Evolutionary conservation across 352 stramenopile species (phyloP).

Genomic region (Phytophthora idaei): DNA sequence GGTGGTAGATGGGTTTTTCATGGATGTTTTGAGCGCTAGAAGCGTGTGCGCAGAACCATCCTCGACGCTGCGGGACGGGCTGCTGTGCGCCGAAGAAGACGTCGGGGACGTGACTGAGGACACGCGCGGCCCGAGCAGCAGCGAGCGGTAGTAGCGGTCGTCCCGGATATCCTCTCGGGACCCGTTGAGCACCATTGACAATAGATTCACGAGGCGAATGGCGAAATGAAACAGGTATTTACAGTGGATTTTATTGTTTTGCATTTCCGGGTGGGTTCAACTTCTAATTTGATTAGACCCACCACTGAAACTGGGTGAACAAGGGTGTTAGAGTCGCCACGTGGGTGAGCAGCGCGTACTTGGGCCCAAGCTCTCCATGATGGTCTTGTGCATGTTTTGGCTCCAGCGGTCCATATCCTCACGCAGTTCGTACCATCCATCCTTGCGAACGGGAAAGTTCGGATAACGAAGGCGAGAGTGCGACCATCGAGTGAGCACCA

Average conservation of each 20-base stretch:
- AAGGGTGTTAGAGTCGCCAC: conserved; percentile 9
- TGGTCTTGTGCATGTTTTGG: conserved; percentile 46
- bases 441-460: conserved; percentile 30
- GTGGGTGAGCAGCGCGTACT: conserved; percentile 3
- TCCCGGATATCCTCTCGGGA: conserved; percentile 31
- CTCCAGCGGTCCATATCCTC: conserved; percentile 50
- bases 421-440: conserved; percentile 41
- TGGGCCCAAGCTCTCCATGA: conserved; percentile 36
- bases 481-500: conserved; percentile 51
- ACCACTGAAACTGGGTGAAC: conserved; percentile 1
- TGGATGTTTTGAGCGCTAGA: conserved; percentile 23
- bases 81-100: conserved; percentile 2
- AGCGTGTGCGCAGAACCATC: conserved; percentile 32
- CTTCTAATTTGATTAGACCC: background rate
- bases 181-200: conserved; percentile 15
- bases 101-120: conserved; percentile 3
- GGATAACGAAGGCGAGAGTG: conserved; percentile 38
- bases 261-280: too few species aligned
- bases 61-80: conserved; percentile 3
- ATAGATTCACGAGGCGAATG: conserved; percentile 1
- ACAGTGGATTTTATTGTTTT: conserved; percentile 7
- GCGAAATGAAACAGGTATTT: conserved; percentile 7
- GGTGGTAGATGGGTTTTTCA: conserved; percentile 21
- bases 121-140: conserved; percentile 27
- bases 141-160: conserved; percentile 38